A percentile compares a stretch with the other conserved stretches of the same genome.
Evolutionary conservation across 306 rosid genomes (phyloP).

Genomic region (Cicer yamashitae): DNA sequence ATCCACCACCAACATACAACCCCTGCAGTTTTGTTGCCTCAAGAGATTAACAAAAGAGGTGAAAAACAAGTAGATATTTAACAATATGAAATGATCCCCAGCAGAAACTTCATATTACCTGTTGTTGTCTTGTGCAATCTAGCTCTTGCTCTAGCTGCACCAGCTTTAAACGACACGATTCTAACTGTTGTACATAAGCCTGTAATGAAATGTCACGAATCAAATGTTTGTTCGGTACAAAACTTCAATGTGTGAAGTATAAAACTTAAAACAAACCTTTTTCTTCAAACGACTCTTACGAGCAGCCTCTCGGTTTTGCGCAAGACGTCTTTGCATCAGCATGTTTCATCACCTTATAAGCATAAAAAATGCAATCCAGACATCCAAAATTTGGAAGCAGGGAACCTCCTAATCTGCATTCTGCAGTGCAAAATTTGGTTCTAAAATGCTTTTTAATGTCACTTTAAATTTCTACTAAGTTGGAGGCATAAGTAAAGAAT

Average conservation of each 20-base stretch:
- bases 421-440: conserved; percentile 36
- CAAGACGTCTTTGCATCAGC: conserved; percentile 92
- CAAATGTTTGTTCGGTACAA: conserved; percentile 35
- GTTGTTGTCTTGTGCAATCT: conserved; percentile 76
- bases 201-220: conserved; percentile 49
- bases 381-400: conserved; percentile 30
- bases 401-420: conserved; percentile 30
- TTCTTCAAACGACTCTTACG: conserved; percentile 92
- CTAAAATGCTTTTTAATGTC: conserved; percentile 36
- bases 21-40: conserved; percentile 64
- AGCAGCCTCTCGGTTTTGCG: conserved; percentile 99
- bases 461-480: conserved; percentile 31
- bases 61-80: conserved; percentile 4
- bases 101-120: conserved; percentile 52
- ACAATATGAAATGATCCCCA: neutral
- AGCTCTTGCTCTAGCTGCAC: conserved; percentile 82
- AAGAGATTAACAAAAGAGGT: conserved; percentile 32
- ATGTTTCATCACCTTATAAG: conserved; percentile 40
- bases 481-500: conserved; percentile 18
- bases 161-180: conserved; percentile 84
- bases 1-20: conserved; percentile 57
- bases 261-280: conserved; percentile 62
- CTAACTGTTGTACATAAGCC: conserved; percentile 95
- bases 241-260: conserved; percentile 36
- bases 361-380: conserved; percentile 24